Evolutionary conservation across 2,329 filamentous ascomycete genomes (phyloP), one percentile per base, ranked within the genome.

Genomic region (Decorospora gaudefroyi): DNA sequence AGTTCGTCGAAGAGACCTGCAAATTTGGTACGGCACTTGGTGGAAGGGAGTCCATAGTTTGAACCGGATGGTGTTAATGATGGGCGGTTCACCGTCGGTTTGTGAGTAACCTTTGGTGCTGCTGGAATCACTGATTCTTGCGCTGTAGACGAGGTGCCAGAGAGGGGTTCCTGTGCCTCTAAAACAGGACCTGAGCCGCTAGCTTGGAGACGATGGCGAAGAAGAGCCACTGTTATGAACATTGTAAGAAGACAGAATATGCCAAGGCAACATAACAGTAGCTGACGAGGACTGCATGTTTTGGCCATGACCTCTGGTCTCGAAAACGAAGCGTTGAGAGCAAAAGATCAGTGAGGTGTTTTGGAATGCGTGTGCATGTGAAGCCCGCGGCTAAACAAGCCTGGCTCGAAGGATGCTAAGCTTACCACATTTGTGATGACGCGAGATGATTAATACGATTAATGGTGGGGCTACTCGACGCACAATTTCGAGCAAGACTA

Each of bases 11-110:
- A 67, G 4, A 64, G 50, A 11, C 33, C 41, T 11, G 51, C 27
- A 25, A 67, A 65, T 23, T 52, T 36, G 5, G 45, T 42, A 31
- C 48, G 39, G 30, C 62, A 67, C 34, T 65, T 45, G 23, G 19
- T 25, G 13, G 9, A 27, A 13, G 36, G 15, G 19, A 39, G 36
- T 18, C 36, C 27, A 13, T 39, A 39, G 10, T 39, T 31, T 13
- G 36, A 25, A 10, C 11, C 27, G 6, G 27, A 5, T 25, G 19
- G 10, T 26, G 27, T 12, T 15, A 13, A 23, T 13, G 18, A 6
- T 23, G 27, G 36, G 5, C 18, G 13, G 10, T 31, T 3, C 17
- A 19, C 13, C 18, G 29, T 23, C 25, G 36, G 19, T 6, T 17
- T 23, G 11, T 39, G 34, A 13, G 25, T 17, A 12, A 37, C 18